These are phyloP conservation scores for Metschnikowia vanudenii DNA, from an alignment of 805 yeast species.

Conservation along the genomic window DNA sequence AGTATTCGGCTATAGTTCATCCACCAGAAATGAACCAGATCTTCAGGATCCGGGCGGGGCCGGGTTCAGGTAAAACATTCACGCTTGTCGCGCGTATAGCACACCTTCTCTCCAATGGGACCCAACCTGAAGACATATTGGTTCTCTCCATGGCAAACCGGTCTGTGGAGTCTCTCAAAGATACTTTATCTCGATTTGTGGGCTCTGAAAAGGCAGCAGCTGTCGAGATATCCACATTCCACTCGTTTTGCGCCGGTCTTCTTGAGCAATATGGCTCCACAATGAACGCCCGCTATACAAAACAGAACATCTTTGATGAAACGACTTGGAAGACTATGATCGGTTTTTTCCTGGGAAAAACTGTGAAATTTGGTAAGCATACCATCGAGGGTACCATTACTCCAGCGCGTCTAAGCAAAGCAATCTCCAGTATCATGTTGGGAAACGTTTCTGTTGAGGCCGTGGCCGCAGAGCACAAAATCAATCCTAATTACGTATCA, in stretches of 20 bases:
- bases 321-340: conserved; percentile 47
- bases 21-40: conserved; percentile 41
- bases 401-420: conserved; percentile 23
- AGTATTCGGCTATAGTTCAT: conserved; percentile 42
- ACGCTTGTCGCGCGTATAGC: conserved; percentile 57
- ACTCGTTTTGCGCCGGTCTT: conserved; percentile 59
- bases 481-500: conserved; percentile 28
- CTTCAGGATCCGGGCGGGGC: conserved; percentile 61
- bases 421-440: conserved; percentile 25
- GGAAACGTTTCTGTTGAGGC: conserved; percentile 22
- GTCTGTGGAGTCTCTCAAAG: conserved; percentile 52
- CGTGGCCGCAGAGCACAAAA: conserved; percentile 25
- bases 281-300: conserved; percentile 14
- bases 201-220: conserved; percentile 56
- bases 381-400: conserved; percentile 25
- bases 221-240: conserved; percentile 77
- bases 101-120: conserved; percentile 37
- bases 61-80: conserved; percentile 72
- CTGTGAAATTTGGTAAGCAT: conserved; percentile 28
- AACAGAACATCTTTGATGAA: conserved; percentile 48
- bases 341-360: conserved; percentile 34
- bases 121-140: conserved; percentile 54
- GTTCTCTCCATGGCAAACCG: conserved; percentile 68
- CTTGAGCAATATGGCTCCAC: conserved; percentile 36
- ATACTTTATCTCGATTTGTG: conserved; percentile 29